Base-by-base conservation (phyloP, 768 basidiomycete species). In the Lenzites betulinus region DNA sequence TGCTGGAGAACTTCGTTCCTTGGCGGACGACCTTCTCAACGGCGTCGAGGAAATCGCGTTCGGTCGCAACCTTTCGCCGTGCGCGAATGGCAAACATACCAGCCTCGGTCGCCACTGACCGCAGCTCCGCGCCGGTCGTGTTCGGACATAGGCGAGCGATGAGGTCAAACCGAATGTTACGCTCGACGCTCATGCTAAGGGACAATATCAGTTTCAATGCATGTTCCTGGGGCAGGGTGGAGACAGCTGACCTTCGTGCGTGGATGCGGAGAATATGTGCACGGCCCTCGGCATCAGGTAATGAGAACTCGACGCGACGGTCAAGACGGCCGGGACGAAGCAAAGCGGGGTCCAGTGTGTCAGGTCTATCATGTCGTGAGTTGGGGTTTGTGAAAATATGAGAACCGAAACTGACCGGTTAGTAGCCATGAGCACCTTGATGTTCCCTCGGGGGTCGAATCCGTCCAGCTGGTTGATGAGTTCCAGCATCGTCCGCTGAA, bases 31-130 rank as follows among this genome's bases (percentile, higher is more conserved):
- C 97, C 78, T 98, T 98, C 80, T 99, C 97, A 2, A 99, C 96
- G 12, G 95, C 91, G 65, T 97, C 95, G 72, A 99, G 78, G 78
- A 98, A 99, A 75, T 99, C 97, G 55, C 93, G 89, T 72, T 99
- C 97, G 6, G 94, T 94, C 0, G 95, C 95, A 1, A 98, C 94
- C 75, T 98, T 98, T 75, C 97, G 82, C 67, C 97, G 82, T 46
- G 93, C 92, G 60, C 97, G 90, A 70, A 99, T 99, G 1, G 97
- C 96, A 76, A 96, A 99, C 97, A 99, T 98, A n/a, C 97, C 97
- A 49, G 97, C 97, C 83, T 99, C 96, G 9, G 96, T 99, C 16
- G 95, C 95, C 8, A 99, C 97, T 25, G 93, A 94, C 48, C 95
- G 88, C 59, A 99, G 75, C 75, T 99, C 97, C n/a, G 97, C 97